A percentile compares a stretch with the other conserved stretches of the same genome.
phyloP scores from a whole-genome alignment of 306 rosid genomes.

The Lagenaria siceraria region DNA sequence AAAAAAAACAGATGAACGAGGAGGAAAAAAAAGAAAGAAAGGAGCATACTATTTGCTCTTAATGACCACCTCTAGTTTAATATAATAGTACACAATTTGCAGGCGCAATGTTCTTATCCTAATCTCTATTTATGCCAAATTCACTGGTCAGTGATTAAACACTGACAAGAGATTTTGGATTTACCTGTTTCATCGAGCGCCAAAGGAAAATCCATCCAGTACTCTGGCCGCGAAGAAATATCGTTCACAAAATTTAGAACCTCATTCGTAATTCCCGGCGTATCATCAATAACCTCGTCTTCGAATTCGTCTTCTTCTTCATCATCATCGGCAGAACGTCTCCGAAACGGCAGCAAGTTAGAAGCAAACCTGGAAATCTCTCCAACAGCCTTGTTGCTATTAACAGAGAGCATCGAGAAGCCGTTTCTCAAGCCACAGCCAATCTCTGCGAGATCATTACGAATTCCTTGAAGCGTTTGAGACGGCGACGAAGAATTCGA shows the following conservation, averaged over 20 bases:
- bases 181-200: slow-evolving; percentile 46
- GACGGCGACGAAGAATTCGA: slow-evolving; percentile 2
- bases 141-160: not conserved
- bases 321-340: slow-evolving; percentile 9
- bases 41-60: not conserved
- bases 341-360: slow-evolving; percentile 35
- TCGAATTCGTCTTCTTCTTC: slow-evolving; percentile 18
- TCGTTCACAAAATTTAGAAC: slow-evolving; percentile 53
- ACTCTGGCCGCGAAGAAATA: slow-evolving; percentile 50
- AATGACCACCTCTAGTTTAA: not conserved
- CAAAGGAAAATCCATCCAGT: slow-evolving; percentile 81
- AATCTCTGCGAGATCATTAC: slow-evolving; percentile 84
- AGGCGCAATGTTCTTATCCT: not conserved
- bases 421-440: slow-evolving; percentile 65
- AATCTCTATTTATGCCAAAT: not conserved
- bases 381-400: slow-evolving; percentile 52
- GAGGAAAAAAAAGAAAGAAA: too few species aligned
- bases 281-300: slow-evolving; percentile 13
- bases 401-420: slow-evolving; percentile 55
- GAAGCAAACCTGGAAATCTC: slow-evolving; percentile 71
- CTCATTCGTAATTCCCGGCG: slow-evolving; percentile 62
- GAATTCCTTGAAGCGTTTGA: slow-evolving; percentile 47
- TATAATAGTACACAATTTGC: not conserved
- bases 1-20: not conserved
- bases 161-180: not conserved